Evolutionary conservation across 768 basidiomycete genomes (phyloP), one percentile per base, ranked within the genome.

Genomic region (Dioszegia aurantiaca): DNA sequence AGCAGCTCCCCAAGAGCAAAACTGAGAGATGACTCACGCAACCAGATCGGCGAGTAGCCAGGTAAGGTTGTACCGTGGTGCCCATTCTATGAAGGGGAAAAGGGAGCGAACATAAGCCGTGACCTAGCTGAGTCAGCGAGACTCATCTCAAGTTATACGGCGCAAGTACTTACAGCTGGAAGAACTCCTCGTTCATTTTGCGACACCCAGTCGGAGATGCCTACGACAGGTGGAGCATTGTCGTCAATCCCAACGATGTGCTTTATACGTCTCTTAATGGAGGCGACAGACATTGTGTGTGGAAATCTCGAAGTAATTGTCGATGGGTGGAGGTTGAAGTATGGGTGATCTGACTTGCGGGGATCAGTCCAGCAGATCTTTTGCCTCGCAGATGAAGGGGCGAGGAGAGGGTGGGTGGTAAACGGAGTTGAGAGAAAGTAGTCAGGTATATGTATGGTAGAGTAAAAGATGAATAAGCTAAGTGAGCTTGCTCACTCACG

Each of bases 21-120:
- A 3, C 24, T 17, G 24, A 17, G 23, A 27, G 16, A 26, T 39
- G 44, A 70, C 74, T 72, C 52, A 76, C 60, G 92, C 90, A 68
- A 95, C 85, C 19, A 94, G 67, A 77, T 97, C 92, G 24, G 91
- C 90, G 21, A 83, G 81, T 11, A 89, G 74, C 91, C 91, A 93
- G 39, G 68, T 72, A 31, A 75, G 54, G 67, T 80, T 94, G 79
- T 97, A 97, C 70, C 90, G 82, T 2, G 84, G 81, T 37, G 89
- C 86, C 92, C 92, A 97, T 30, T 82, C 79, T 0, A 90, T 26
- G 72, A 95, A 88, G 0, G 92, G 92, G 77, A 95, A 94, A 14
- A 95, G 79, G 62, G 83, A 81, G 45, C 77, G 65, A 28, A 90
- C n/a, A 68, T 95, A 95, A 57, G 80, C 65, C 47, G 81, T 74